Conservation (phyloP, 2,329 filamentous ascomycete species). For the Penicillium sp. region DNA sequence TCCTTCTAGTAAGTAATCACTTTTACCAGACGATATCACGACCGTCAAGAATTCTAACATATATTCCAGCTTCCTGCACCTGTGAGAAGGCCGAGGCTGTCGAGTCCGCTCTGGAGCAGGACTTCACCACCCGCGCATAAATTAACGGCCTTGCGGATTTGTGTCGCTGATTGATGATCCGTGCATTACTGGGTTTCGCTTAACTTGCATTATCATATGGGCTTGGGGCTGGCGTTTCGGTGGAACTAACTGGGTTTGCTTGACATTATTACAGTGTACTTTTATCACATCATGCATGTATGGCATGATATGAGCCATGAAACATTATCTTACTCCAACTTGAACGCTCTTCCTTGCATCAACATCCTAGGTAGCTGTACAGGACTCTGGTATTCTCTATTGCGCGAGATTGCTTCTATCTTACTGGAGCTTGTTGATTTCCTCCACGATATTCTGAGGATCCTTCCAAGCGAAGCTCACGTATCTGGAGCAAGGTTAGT, state of each 20-base stretch:
- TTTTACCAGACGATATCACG: not conserved
- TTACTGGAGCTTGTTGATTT: constrained; percentile 46
- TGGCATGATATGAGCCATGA: constrained; percentile 5
- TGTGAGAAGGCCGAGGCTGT: constrained; percentile 72
- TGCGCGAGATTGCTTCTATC: not conserved
- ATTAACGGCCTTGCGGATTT: constrained; percentile 1
- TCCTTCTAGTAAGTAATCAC: constrained; percentile 60
- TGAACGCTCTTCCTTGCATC: not conserved
- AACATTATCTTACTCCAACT: not conserved
- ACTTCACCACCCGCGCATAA: constrained; percentile 73
- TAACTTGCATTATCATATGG: constrained; percentile 15
- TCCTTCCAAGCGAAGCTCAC: constrained; percentile 64
- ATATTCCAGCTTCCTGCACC: constrained; percentile 66
- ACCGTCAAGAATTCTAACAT: constrained; percentile 11
- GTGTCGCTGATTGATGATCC: not conserved
- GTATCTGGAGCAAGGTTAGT: constrained; percentile 44
- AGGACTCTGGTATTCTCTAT: not conserved
- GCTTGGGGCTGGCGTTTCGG: constrained; percentile 8
- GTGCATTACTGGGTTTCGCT: constrained; percentile 13
- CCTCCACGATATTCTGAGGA: constrained; percentile 61
- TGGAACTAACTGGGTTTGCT: not conserved
- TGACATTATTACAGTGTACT: constrained; percentile 1
- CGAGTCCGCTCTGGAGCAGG: constrained; percentile 69
- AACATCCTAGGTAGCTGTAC: too few relatives aligned
- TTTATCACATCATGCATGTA: not conserved